A percentile compares a stretch with the other conserved stretches of the same genome.
Conservation (phyloP, 1,284 basidiomycete species). For the Sporisorium exsertum region DNA sequence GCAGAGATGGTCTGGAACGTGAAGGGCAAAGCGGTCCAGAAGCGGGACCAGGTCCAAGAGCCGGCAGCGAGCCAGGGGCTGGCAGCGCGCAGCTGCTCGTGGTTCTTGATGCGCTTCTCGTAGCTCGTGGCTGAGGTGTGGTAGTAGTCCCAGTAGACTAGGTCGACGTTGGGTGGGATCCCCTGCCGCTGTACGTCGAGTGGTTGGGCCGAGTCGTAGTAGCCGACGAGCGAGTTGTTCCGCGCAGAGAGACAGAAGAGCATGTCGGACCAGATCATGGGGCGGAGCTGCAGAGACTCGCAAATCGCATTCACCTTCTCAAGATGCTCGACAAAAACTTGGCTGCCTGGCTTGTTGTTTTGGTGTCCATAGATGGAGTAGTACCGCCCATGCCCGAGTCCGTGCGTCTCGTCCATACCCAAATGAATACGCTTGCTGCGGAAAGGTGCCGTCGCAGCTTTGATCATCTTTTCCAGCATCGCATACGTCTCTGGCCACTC, state of each 20-base stretch:
- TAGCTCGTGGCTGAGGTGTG: slow-evolving; percentile 66
- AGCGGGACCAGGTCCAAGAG: slow-evolving; percentile 70
- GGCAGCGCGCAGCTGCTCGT: slow-evolving; percentile 65
- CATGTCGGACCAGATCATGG: slow-evolving; percentile 70
- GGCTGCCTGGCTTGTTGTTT: slow-evolving; percentile 66
- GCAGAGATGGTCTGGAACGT: slow-evolving; percentile 69
- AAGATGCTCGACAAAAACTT: slow-evolving; percentile 60
- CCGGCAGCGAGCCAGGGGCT: slow-evolving; percentile 69
- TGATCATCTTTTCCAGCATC: slow-evolving; percentile 67
- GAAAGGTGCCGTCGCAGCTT: slow-evolving; percentile 63
- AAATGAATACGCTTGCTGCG: slow-evolving; percentile 65
- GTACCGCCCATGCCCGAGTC: slow-evolving; percentile 69
- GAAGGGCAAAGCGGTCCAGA: slow-evolving; percentile 70
- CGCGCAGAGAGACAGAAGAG: slow-evolving; percentile 69
- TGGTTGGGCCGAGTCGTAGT: slow-evolving; percentile 62
- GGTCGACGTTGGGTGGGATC: slow-evolving; percentile 64
- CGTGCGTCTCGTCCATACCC: slow-evolving; percentile 66
- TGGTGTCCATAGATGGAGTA: slow-evolving; percentile 63
- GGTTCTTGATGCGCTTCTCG: slow-evolving; percentile 66
- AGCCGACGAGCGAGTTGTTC: slow-evolving; percentile 69
- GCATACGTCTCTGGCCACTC: slow-evolving; percentile 66
- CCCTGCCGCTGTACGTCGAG: slow-evolving; percentile 46
- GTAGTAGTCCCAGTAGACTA: slow-evolving; percentile 67
- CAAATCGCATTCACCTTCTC: slow-evolving; percentile 68
- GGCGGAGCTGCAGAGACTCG: slow-evolving; percentile 50